Base-by-base conservation (phyloP, 306 rosid species). In the Cicer arietinum region DNA sequence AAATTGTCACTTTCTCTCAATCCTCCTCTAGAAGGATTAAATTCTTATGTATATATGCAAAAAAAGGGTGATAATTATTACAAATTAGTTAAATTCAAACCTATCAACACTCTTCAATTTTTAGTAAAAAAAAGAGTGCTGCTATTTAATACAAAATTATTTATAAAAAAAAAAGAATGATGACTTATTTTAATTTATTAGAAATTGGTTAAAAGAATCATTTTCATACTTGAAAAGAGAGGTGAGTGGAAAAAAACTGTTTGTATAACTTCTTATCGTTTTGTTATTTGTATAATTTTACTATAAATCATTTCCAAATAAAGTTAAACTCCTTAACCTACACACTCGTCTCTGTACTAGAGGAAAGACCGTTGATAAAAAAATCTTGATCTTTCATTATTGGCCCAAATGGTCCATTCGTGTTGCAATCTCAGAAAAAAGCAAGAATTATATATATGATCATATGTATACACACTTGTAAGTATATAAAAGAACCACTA, bases 401-500 rank as follows among this genome's bases (percentile, higher is more conserved):
- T 81, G 78, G 69, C 59, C 76, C 83, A 81, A 81, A 81, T 81
- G 79, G 81, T 74, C 88, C 83, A 77, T 66, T 81, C 69, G 20
- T 51, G 51, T 42, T 76, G 43, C 73, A 20, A 65, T 73, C 54
- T 50, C 30, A 77, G 14, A 51, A 67, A 67, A 73, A 68, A 69
- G 68, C 51, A 59, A 67, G 50, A 59, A 51, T 42, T 30, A 37
- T 35, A 6, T 8, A 71, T 8, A 71, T 14, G n/a, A 70, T 43
- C 56, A 44, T 59, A 62, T 58, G 37, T 39, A 7, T 20, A 13
- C 54, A 73, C 51, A 40, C 67, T 48, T 67, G 69, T 16, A 14
- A 4, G 10, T 2, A 25, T 2, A 25, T 53, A 51, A 51, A 75
- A 59, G 66, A 50, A 45, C 74, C 41, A 37, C 37, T 70, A 14